Base-by-base conservation (phyloP, 2,329 filamentous ascomycete species). In the Lachnellula occidentalis region DNA sequence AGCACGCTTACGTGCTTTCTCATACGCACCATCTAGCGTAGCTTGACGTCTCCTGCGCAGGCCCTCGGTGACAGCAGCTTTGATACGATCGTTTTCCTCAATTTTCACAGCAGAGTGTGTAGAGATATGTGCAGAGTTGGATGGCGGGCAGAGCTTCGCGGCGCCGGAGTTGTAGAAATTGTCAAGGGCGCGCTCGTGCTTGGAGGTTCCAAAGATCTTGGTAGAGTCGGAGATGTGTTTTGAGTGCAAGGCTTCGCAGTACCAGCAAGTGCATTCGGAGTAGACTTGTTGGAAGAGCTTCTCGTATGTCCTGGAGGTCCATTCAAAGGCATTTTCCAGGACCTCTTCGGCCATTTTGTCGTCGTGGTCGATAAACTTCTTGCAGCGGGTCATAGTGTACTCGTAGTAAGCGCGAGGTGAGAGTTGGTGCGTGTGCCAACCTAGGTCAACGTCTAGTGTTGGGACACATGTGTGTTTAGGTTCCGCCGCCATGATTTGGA, bases 211-310 rank as follows among this genome's bases (percentile, higher is more conserved):
- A 15, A 85, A 71, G 1, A 76, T 62, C 17, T 71, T 72, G 4
- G 72, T 73, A 2, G 79, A 60, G 1, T 72, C 67, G 11, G 74
- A 76, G 2, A 81, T 74, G 62, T 83, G 76, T 2, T 78, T 72
- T 43, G 81, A 74, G 34, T 86, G 81, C 51, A 85, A 78, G 5
- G 83, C 63, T 70, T 94, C 89, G 70, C 90, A 95, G 69, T 92
- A 90, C 87, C 88, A 92, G 69, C 88, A 92, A 0, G 83, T 88
- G 64, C 88, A 92, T 68, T 88, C 85, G 1, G 80, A 85, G 67
- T 92, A 95, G 4, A 88, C 78, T 49, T 85, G 79, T 15, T 74
- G 71, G 61, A 80, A 91, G 14, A 73, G 69, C 27, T 81, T 80
- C 61, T 88, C 81, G 67, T 92, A 95, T 1, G 70, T 72, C 61